Conservation (phyloP, 2,329 filamentous ascomycete species). For the Aureobasidium uvarum region DNA sequence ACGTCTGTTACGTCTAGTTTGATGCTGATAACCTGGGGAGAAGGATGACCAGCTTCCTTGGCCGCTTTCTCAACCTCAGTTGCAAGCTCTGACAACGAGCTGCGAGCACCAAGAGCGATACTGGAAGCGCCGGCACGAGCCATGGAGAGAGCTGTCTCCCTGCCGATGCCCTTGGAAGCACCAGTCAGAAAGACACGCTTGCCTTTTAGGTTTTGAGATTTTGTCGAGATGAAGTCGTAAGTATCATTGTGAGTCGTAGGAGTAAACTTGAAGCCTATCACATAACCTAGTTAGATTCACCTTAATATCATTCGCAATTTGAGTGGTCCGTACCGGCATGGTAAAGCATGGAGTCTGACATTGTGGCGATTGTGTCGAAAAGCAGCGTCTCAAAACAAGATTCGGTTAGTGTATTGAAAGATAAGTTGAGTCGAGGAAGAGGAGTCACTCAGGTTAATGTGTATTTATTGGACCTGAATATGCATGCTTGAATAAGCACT, state of each 20-base stretch:
- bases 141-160: slow-evolving; percentile 55
- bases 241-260: slow-evolving; percentile 42
- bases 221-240: slow-evolving; percentile 53
- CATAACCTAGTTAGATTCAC: not conserved
- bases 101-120: slow-evolving; percentile 57
- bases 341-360: not conserved
- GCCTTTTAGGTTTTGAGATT: slow-evolving; percentile 42
- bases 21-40: slow-evolving; percentile 47
- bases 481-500: not conserved
- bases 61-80: slow-evolving; percentile 41
- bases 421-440: not conserved
- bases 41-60: slow-evolving; percentile 37
- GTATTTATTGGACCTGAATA: not conserved
- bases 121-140: slow-evolving; percentile 53
- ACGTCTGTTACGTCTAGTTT: slow-evolving; percentile 46
- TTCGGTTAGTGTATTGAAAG: not conserved
- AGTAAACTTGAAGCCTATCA: slow-evolving; percentile 31
- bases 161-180: slow-evolving; percentile 41
- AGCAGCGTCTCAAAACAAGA: not conserved
- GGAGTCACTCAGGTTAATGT: not conserved
- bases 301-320: not conserved
- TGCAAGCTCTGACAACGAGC: slow-evolving; percentile 43
- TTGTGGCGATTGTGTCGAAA: not conserved
- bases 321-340: slow-evolving; percentile 5
- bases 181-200: slow-evolving; percentile 56